These are phyloP conservation scores for Naegleria fowleri DNA, from an alignment of 208 protist genomes.

Conservation along the genomic window DNA sequence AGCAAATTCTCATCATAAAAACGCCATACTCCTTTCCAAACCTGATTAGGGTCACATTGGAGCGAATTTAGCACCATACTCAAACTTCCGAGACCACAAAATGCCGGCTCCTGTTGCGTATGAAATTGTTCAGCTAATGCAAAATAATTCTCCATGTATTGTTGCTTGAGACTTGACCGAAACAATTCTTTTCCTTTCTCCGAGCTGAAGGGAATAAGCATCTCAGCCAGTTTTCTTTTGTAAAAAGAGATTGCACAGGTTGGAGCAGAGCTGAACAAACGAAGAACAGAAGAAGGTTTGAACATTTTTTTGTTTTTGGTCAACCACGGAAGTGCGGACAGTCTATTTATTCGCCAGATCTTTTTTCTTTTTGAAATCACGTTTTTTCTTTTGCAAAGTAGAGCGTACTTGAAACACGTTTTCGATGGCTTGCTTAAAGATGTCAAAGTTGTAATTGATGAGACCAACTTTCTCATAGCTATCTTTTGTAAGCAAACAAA, in stretches of 20 bases:
- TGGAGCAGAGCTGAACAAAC: not conserved
- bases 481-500: slow-evolving; percentile 57
- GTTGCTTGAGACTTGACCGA: not conserved
- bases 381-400: not conserved
- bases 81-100: slow-evolving; percentile 63
- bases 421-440: slow-evolving; percentile 2
- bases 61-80: slow-evolving; percentile 64
- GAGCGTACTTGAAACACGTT: not conserved
- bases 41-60: slow-evolving; percentile 52
- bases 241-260: slow-evolving; percentile 31
- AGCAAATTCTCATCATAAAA: slow-evolving; percentile 61
- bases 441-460: slow-evolving; percentile 24
- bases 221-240: slow-evolving; percentile 8
- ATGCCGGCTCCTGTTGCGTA: slow-evolving; percentile 41
- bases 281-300: not conserved
- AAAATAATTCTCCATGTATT: slow-evolving; percentile 36
- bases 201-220: slow-evolving; percentile 34
- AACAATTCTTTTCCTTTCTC: slow-evolving; percentile 39
- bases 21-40: slow-evolving; percentile 72
- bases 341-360: no score
- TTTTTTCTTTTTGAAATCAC: not conserved
- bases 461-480: slow-evolving; percentile 59
- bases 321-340: no score
- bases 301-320: no score
- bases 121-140: slow-evolving; percentile 41